Percentiles rank a stretch among this genome's conserved stretches.
phyloP scores from a whole-genome alignment of 495 filamentous ascomycete genomes.

The Delitschia confertaspora region DNA sequence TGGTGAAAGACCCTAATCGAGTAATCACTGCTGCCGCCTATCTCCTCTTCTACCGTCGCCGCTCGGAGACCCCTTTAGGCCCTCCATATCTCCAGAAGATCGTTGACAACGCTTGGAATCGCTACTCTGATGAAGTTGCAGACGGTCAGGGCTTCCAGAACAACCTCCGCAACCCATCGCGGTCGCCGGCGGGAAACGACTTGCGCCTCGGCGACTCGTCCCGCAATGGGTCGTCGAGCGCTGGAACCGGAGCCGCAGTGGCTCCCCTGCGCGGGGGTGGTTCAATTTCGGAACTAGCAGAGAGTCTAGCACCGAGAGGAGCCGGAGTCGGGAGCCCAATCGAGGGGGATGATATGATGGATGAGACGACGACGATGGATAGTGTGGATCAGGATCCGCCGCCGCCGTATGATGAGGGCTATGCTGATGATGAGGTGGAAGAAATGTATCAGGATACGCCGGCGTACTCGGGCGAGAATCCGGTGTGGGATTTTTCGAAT shows the following conservation, averaged over 20 bases:
- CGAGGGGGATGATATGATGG: too few species aligned
- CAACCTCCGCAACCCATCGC: conserved; percentile 43
- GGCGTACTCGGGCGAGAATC: not conserved
- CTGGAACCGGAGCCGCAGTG: conserved; percentile 33
- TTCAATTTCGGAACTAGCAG: not conserved
- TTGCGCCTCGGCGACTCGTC: conserved; percentile 78
- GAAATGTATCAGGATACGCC: not conserved
- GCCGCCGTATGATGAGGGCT: not conserved
- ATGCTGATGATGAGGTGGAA: not conserved
- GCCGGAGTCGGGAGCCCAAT: too few species aligned
- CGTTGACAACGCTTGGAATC: conserved; percentile 48
- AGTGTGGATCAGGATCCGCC: not conserved
- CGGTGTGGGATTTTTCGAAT: not conserved
- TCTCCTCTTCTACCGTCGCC: conserved; percentile 90
- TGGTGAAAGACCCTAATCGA: conserved; percentile 42
- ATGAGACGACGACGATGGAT: not conserved
- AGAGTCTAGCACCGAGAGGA: not conserved
- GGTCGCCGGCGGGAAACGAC: conserved; percentile 63
- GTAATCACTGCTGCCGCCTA: conserved; percentile 70
- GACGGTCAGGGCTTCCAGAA: conserved; percentile 39
- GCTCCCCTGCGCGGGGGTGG: conserved; percentile 21
- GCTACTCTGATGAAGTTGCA: conserved; percentile 32
- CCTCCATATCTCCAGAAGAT: conserved; percentile 63
- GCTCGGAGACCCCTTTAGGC: conserved; percentile 64
- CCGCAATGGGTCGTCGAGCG: conserved; percentile 47